phyloP scores from a whole-genome alignment of 768 basidiomycete genomes.

The Tylopilus plumbeoviolaceoides region DNA sequence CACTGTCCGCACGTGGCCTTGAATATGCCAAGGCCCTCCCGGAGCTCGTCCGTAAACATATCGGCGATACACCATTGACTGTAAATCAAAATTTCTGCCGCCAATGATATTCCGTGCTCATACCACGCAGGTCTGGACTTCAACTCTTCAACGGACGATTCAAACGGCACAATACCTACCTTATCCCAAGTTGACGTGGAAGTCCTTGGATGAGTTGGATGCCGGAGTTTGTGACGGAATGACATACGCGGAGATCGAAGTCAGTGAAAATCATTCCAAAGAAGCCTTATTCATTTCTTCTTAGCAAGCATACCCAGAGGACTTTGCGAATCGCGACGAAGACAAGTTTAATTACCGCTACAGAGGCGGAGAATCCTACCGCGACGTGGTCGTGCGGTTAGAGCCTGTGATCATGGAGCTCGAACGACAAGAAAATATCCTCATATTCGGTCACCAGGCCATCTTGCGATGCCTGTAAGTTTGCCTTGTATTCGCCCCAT shows the following conservation, averaged over 20 bases:
- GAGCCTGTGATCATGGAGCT: conserved; percentile 99
- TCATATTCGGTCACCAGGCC: conserved; percentile 96
- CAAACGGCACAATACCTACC: conserved; percentile 82
- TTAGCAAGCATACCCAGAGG: conserved; percentile 93
- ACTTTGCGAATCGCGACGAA: conserved; percentile 96
- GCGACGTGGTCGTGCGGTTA: conserved; percentile 91
- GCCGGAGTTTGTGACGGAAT: conserved; percentile 99
- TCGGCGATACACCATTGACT: conserved; percentile 84
- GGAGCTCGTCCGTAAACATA: conserved; percentile 80
- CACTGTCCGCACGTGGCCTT: conserved; percentile 78
- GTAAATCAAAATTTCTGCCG: conserved; percentile 37
- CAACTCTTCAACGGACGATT: conserved; percentile 89
- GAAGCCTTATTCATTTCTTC: neutral
- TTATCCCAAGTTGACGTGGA: conserved; percentile 95
- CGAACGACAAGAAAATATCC: conserved; percentile 94
- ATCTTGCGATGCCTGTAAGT: conserved; percentile 76
- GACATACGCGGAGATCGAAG: conserved; percentile 99
- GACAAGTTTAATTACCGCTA: conserved; percentile 99
- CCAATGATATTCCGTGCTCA: neutral
- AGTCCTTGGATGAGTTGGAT: conserved; percentile 95
- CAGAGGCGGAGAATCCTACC: conserved; percentile 94
- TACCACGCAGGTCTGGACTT: conserved; percentile 87
- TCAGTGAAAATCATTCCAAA: conserved; percentile 27
- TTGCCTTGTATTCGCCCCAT: neutral
- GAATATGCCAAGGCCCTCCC: conserved; percentile 86